Conservation (phyloP, 176 grass and related monocot species). For the Dendrocalamus sinicus region DNA sequence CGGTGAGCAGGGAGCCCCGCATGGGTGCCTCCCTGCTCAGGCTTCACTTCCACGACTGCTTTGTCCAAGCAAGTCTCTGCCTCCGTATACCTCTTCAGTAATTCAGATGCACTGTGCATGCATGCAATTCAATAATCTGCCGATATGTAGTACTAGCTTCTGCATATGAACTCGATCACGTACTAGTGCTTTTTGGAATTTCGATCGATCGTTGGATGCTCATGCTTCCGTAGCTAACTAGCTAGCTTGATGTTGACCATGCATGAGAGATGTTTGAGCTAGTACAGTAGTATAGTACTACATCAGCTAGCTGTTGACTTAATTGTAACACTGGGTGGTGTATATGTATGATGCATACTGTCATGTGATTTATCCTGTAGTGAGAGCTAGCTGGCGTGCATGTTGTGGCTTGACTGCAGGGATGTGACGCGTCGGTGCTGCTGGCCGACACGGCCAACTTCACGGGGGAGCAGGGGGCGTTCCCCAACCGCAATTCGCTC, state of each 20-base stretch:
- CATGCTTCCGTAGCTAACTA: no score
- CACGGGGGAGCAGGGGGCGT: slow-evolving; percentile 53
- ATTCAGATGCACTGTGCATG: background rate
- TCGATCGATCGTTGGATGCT: no score
- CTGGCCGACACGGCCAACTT: slow-evolving; percentile 62
- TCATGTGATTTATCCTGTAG: background rate
- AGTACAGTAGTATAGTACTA: no score
- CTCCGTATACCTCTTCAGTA: background rate
- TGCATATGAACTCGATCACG: background rate
- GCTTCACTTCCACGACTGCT: slow-evolving; percentile 91
- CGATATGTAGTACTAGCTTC: no score
- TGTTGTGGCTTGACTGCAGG: slow-evolving; percentile 39
- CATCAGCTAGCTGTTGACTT: background rate
- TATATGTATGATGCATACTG: background rate
- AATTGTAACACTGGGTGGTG: background rate
- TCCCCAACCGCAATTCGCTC: slow-evolving; percentile 56
- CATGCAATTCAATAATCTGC: no score
- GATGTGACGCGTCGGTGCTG: slow-evolving; percentile 71
- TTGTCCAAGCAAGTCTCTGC: slow-evolving; percentile 72
- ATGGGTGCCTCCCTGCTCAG: slow-evolving; percentile 77
- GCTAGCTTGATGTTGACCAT: no score
- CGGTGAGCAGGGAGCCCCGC: slow-evolving; percentile 53
- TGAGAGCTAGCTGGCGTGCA: background rate
- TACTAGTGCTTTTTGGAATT: no score
- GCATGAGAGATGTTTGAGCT: no score